Percentiles rank a stretch among this genome's conserved stretches.
phyloP scores from a whole-genome alignment of 805 yeast species.

The Candida dajiaensis region DNA sequence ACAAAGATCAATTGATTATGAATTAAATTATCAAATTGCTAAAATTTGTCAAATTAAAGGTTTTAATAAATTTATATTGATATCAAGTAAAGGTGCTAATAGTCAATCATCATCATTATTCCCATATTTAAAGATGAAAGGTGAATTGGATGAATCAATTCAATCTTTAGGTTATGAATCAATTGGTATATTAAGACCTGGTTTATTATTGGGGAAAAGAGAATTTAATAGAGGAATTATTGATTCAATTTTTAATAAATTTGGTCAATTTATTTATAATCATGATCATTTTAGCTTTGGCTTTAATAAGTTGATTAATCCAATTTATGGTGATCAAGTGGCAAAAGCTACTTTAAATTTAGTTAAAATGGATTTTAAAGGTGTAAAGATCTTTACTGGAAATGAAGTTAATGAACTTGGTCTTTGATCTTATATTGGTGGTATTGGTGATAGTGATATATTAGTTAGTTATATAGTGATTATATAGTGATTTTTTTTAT shows the following conservation, averaged over 20 bases:
- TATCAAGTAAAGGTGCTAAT: constrained; percentile 64
- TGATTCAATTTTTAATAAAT: constrained; percentile 25
- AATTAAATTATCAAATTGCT: constrained; percentile 62
- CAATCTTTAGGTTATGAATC: constrained; percentile 57
- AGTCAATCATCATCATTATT: constrained; percentile 48
- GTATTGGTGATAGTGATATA: no score
- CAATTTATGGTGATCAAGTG: constrained; percentile 62
- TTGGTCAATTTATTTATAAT: no score
- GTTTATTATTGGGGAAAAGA: constrained; percentile 63
- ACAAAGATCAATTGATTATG: constrained; percentile 70
- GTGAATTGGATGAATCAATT: constrained; percentile 67
- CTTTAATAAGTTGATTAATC: no score
- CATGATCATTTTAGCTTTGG: no score
- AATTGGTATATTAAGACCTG: constrained; percentile 75
- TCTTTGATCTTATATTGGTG: no score
- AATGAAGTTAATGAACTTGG: constrained; percentile 20
- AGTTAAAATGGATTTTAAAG: constrained; percentile 19
- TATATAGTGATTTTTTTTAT: no score
- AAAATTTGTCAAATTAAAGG: constrained; percentile 69
- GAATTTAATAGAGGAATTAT: constrained; percentile 33
- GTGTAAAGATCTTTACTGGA: constrained; percentile 26
- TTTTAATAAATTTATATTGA: constrained; percentile 57
- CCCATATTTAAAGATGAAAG: constrained; percentile 64
- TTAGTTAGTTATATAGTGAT: no score
- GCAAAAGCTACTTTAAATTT: constrained; percentile 47